These are phyloP conservation scores for Pelomyxa schiedti DNA, from an alignment of 78 protist species.

Conservation along the genomic window DNA sequence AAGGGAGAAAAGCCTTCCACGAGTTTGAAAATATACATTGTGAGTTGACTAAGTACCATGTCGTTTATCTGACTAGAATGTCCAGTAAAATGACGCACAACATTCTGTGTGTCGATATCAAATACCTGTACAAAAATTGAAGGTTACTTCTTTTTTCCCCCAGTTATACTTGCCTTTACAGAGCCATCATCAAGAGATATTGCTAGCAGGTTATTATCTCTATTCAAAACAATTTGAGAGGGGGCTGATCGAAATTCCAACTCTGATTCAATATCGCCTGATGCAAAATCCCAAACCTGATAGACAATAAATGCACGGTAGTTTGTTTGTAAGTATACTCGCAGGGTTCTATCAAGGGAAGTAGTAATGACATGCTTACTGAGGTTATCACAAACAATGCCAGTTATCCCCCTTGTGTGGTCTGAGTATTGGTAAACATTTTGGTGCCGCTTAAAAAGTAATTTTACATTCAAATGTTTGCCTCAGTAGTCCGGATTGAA, in stretches of 20 bases:
- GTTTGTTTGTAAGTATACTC: too few relatives aligned
- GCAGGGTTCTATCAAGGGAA: conserved; percentile 2
- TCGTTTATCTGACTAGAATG: conserved; percentile 14
- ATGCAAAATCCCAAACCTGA: conserved; percentile 21
- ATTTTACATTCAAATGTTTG: background rate
- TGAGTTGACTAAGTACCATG: background rate
- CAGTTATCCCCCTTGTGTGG: background rate
- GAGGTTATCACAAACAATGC: conserved; percentile 15
- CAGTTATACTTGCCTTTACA: too few relatives aligned
- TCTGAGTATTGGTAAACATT: background rate
- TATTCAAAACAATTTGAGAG: conserved; percentile 4
- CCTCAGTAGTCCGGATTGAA: conserved; percentile 34
- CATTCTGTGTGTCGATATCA: conserved; percentile 16
- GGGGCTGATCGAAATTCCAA: background rate
- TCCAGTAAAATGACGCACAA: conserved; percentile 24
- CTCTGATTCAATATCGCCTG: background rate
- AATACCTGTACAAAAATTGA: conserved; percentile 9
- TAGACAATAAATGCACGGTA: too few relatives aligned
- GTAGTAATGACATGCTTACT: conserved; percentile 6
- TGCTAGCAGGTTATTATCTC: conserved; percentile 31
- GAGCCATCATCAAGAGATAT: conserved; percentile 31
- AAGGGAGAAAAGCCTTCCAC: conserved; percentile 8
- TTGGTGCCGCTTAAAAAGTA: too few relatives aligned
- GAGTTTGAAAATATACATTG: background rate
- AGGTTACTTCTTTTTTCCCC: too few relatives aligned